Evolutionary conservation across 2,329 filamentous ascomycete species (phyloP).

Genomic region (Ascochyta viciae-villosae): DNA sequence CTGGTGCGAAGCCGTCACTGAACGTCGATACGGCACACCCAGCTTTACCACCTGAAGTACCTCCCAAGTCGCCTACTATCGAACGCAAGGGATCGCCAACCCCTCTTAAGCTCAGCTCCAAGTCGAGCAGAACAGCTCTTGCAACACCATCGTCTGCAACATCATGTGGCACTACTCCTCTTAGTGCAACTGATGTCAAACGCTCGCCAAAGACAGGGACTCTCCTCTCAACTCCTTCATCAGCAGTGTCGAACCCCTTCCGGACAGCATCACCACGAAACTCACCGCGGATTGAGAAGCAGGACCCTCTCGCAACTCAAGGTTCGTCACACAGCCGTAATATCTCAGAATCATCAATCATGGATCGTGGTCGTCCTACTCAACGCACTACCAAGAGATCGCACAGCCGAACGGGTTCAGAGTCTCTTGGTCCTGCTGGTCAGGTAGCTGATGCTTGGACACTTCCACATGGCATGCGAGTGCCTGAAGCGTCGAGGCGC

Average conservation of each 20-base stretch:
- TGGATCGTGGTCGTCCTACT: slow-evolving; percentile 49
- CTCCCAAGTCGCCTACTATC: slow-evolving; percentile 46
- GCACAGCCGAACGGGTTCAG: slow-evolving; percentile 43
- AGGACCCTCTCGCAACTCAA: slow-evolving; percentile 29
- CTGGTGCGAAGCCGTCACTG: slow-evolving; percentile 38
- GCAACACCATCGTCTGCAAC: slow-evolving; percentile 37
- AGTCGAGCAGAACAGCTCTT: slow-evolving; percentile 43
- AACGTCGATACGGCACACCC: slow-evolving; percentile 41
- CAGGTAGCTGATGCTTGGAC: slow-evolving; percentile 43
- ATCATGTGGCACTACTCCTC: slow-evolving; percentile 34
- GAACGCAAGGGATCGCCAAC: slow-evolving; percentile 46
- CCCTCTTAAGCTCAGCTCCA: slow-evolving; percentile 40
- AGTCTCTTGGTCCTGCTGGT: slow-evolving; percentile 35
- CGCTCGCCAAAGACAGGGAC: slow-evolving; percentile 42
- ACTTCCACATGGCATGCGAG: slow-evolving; percentile 47
- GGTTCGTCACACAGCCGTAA: slow-evolving; percentile 41
- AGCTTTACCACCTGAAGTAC: slow-evolving; percentile 44
- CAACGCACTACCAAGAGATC: slow-evolving; percentile 42
- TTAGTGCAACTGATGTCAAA: slow-evolving; percentile 38
- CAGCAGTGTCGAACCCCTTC: slow-evolving; percentile 42
- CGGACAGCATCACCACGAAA: slow-evolving; percentile 41
- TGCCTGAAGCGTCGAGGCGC: slow-evolving; percentile 42
- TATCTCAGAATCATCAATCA: slow-evolving; percentile 48
- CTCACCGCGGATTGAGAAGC: slow-evolving; percentile 43
- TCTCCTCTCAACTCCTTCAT: slow-evolving; percentile 39